Evolutionary conservation across 2,329 filamentous ascomycete species (phyloP), one percentile per base, ranked within the genome.

Genomic region (Colletotrichum sp.): DNA sequence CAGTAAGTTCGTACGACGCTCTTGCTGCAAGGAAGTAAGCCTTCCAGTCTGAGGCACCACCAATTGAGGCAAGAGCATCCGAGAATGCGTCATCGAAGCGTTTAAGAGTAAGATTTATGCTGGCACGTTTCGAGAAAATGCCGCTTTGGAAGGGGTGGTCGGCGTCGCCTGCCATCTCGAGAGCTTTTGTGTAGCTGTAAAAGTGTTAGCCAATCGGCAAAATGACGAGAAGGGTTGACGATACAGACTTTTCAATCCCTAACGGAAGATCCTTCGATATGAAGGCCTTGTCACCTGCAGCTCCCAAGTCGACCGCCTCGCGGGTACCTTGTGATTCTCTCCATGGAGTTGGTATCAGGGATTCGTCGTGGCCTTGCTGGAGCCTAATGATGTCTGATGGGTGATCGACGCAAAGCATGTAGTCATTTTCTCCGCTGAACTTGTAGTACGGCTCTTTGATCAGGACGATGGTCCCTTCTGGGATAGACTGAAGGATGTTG

Each of bases 381-480:
- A 85, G 73, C 2, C 82, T 76, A 2, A 84, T 67, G 9, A 82
- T 78, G 64, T 85, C 83, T 0, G 82, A 82, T 0, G 83, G 82
- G 48, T 85, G 83, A 26, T 85, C 84, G 8, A 84, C 80, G 58
- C 82, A 84, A 26, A 86, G 80, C 79, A 84, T 80, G 34, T 79
- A 81, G 60, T 84, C 82, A 26, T 78, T 71, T 4, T 79, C 67
- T 21, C 81, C 81, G 43, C 82, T 82, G 67, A 79, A 80, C n/a
- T 81, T 81, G 78, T 84, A 84, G 43, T 83, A 85, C 1, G 84
- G 84, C 68, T 85, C 84, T 71, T 85, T 85, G 75, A 85, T 68
- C 5, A 83, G 82, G 0, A 84, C 77, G 3, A 84, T 72, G 8
- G 79, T 82, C 0, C 81, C 81, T 63, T 82, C 81, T 4, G 83